phyloP scores from a whole-genome alignment of 106 monocot genomes.

The Allium cepa region DNA sequence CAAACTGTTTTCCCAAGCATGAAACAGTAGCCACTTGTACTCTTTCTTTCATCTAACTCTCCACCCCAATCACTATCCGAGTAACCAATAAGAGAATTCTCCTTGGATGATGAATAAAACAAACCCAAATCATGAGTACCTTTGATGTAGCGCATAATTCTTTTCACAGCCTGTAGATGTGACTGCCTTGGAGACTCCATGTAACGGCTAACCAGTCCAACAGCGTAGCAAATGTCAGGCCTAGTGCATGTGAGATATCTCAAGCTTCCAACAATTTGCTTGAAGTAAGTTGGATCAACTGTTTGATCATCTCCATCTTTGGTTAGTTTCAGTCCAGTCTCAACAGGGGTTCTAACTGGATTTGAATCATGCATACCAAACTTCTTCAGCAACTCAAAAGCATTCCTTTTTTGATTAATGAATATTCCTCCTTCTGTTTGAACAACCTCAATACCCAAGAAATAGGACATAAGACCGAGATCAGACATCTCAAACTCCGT shows the following conservation, averaged over 20 bases:
- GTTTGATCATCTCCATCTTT: neutral
- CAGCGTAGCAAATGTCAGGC: neutral
- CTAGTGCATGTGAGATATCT: neutral
- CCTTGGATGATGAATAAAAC: neutral
- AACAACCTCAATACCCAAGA: constrained; percentile 1
- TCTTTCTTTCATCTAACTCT: constrained; percentile 6
- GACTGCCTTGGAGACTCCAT: neutral
- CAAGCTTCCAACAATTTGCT: neutral
- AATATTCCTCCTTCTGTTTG: neutral
- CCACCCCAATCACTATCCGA: constrained; percentile 5
- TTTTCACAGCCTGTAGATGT: constrained; percentile 3
- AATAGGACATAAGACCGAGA: neutral
- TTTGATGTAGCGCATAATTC: constrained; percentile 5
- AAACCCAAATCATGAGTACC: constrained; percentile 3
- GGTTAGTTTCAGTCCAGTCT: neutral
- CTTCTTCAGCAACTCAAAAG: neutral
- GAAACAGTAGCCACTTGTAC: neutral
- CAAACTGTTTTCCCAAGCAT: neutral
- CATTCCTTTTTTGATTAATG: neutral
- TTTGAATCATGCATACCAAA: constrained; percentile 8
- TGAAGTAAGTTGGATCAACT: neutral
- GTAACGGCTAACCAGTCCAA: neutral
- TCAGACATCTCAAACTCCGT: constrained; percentile 8
- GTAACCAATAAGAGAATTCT: neutral
- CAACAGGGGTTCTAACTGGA: neutral